These are phyloP conservation scores for Penicillium sp. DNA, from an alignment of 2,329 filamentous ascomycete genomes.

Conservation along the genomic window DNA sequence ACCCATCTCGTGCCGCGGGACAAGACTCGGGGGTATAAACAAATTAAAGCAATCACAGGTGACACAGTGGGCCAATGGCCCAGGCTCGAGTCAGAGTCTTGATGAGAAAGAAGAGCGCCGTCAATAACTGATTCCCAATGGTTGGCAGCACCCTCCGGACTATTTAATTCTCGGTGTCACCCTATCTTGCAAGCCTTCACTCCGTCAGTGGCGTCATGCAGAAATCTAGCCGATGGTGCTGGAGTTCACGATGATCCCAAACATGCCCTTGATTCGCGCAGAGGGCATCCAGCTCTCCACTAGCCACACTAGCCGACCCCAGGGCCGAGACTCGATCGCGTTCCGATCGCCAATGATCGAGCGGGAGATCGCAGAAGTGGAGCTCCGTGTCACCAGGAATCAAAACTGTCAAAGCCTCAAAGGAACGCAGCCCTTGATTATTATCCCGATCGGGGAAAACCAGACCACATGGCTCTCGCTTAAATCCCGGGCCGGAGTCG, in stretches of 20 bases:
- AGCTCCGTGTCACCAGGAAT: not conserved
- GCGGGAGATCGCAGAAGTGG: constrained; percentile 4
- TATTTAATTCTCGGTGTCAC: not conserved
- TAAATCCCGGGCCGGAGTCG: not conserved
- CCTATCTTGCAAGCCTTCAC: not conserved
- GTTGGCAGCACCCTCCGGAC: not conserved
- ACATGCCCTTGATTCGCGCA: not conserved
- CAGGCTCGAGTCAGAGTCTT: not conserved
- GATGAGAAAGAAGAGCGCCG: not conserved
- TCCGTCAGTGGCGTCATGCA: constrained; percentile 5
- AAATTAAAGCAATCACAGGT: too few species aligned
- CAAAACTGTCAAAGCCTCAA: not conserved
- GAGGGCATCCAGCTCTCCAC: not conserved
- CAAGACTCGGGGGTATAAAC: not conserved
- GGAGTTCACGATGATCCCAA: not conserved
- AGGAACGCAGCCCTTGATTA: not conserved
- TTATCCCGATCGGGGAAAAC: not conserved
- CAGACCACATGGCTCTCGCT: not conserved
- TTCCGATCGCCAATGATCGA: constrained; percentile 1
- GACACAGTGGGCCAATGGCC: not conserved
- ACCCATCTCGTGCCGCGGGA: not conserved
- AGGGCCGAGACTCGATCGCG: not conserved
- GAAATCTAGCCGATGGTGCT: not conserved
- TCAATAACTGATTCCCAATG: too few species aligned
- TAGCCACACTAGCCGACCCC: not conserved